Evolutionary conservation across 257 asterid genomes (phyloP), one percentile per base, ranked within the genome.

Genomic region (Orobanche coerulescens): DNA sequence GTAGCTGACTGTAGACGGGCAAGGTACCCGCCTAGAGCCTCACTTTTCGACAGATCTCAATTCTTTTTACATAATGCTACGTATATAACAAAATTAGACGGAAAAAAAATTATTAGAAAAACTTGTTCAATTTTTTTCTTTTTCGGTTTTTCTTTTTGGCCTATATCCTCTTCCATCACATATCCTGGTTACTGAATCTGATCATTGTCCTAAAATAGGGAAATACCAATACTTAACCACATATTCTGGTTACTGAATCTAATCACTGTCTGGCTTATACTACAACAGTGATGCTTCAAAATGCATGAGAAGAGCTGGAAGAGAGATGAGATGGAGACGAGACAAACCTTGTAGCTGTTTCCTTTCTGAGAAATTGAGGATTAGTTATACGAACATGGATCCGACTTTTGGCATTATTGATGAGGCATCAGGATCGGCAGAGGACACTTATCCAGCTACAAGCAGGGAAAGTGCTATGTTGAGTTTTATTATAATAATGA

Each of bases 401-500:
- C 64, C 65, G 5, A 40, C 54, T 34, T 26, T 52, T 19, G 15
- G 47, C 16, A 30, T 18, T 50, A 66, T 33, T 1, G 22, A 24
- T 59, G 76, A 68, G 46, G 65, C 8, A 12, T 78, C 77, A 89
- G 7, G 86, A 47, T n/a, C 95, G 83, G 7, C 94, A 82, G 39
- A 86, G 83, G 67, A 89, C 86, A 13, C 96, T 94, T 73, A 84
- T 89, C 3, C 94, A 89, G 85, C 96, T 86, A 85, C 79, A 82
- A 33, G 65, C 28, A 63, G 6, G 50, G 59, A 67, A 57, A 34
- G 33, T 19, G 11, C 19, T 7, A 26, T 3, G 46, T 43, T 57
- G 12, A 76, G 56, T 30, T 33, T 61, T 48, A 62, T 34, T 40
- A 1, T n/a, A 3, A n/a, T 19, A 43, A 8, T 15, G 5, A n/a